Evolutionary conservation across 305 asterid genomes (phyloP).

Genomic region (Rubia tinctorum): DNA sequence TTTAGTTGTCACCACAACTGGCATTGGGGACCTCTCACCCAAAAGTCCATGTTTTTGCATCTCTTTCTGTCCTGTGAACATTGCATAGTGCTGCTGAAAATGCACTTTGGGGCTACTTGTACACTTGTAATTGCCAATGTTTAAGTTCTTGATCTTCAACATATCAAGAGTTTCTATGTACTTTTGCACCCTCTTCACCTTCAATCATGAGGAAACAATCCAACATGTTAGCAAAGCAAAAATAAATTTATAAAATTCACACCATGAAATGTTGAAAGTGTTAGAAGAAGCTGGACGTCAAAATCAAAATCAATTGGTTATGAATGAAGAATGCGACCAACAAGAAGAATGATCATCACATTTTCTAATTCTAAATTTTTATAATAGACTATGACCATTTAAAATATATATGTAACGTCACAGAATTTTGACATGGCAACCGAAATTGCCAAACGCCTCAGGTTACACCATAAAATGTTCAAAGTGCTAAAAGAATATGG

Average conservation of each 20-base stretch:
- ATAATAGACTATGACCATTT: no score
- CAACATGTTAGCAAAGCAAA: neutral
- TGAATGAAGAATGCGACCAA: no score
- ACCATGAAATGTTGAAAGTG: no score
- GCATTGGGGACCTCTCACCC: slow-evolving; percentile 27
- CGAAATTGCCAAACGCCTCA: no score
- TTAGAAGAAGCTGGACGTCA: neutral
- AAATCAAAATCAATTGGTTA: neutral
- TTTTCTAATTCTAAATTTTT: no score
- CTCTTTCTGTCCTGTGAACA: slow-evolving; percentile 22
- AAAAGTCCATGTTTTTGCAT: slow-evolving; percentile 32
- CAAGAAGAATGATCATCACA: neutral
- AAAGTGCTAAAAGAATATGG: no score
- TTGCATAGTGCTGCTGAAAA: slow-evolving; percentile 29
- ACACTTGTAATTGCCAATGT: slow-evolving; percentile 22
- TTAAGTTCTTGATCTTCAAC: slow-evolving; percentile 57
- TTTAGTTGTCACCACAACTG: slow-evolving; percentile 57
- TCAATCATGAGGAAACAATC: slow-evolving; percentile 11
- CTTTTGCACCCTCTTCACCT: slow-evolving; percentile 94
- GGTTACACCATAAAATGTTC: no score
- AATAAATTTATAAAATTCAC: no score
- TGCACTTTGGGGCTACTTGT: slow-evolving; percentile 19
- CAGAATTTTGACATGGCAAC: no score
- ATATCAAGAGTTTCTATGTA: slow-evolving; percentile 73
- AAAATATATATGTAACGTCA: no score